These are phyloP conservation scores for Chytriomyces confervae DNA, from an alignment of 192 early-diverging fungal genomes.

Conservation along the genomic window DNA sequence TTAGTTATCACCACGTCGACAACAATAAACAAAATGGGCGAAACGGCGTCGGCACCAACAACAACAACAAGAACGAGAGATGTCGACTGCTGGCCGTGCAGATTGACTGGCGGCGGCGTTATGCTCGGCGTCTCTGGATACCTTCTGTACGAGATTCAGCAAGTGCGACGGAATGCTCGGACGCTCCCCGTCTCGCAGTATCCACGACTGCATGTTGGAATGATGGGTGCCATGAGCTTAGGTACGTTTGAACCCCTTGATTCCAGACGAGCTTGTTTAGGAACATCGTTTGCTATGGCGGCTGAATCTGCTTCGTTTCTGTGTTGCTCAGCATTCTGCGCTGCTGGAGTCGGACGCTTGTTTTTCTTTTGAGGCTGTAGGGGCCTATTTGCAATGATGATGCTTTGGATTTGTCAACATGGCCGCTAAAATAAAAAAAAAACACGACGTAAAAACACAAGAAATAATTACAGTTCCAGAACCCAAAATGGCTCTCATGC, in stretches of 20 bases:
- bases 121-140: constrained; percentile 28
- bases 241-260: background rate
- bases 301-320: too few relatives aligned
- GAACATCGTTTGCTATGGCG: background rate
- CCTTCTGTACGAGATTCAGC: constrained; percentile 17
- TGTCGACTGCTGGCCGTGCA: constrained; percentile 34
- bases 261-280: background rate
- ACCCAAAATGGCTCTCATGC: constrained; percentile 13
- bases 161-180: background rate
- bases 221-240: constrained; percentile 28
- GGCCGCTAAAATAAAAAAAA: too few relatives aligned
- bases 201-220: constrained; percentile 22
- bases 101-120: constrained; percentile 29
- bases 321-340: constrained; percentile 2
- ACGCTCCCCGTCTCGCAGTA: constrained; percentile 2
- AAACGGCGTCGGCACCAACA: background rate
- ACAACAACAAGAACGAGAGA: constrained; percentile 4
- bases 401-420: too few relatives aligned
- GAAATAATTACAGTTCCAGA: background rate
- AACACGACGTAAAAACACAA: too few relatives aligned
- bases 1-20: background rate
- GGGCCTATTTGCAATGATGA: too few relatives aligned
- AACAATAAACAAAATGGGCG: background rate
- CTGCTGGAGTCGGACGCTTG: constrained; percentile 15
- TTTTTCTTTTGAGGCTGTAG: background rate